These are phyloP conservation scores for Mortierella sp. DNA, from an alignment of 371 early-diverging fungal species.

Conservation along the genomic window DNA sequence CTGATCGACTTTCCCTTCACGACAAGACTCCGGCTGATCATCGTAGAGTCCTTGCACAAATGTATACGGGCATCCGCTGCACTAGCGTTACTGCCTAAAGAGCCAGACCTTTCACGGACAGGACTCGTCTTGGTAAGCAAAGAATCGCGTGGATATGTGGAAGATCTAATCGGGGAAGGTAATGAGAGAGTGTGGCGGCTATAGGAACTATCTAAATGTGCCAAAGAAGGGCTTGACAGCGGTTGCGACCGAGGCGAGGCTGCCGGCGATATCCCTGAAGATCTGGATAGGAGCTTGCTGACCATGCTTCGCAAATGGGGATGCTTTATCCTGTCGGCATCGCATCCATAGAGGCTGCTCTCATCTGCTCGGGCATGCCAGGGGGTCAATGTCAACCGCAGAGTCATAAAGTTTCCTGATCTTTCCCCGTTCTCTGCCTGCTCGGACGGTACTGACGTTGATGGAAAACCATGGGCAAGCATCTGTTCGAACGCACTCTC, in stretches of 20 bases:
- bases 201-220: background rate
- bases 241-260: conserved; percentile 11
- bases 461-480: conserved; percentile 42
- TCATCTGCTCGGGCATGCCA: conserved; percentile 52
- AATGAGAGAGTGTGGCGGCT: conserved; percentile 5
- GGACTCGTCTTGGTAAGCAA: background rate
- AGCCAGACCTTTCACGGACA: too few species aligned
- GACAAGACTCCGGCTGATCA: background rate
- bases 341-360: conserved; percentile 29
- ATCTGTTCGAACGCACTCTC: conserved; percentile 35
- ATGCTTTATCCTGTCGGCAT: conserved; percentile 4
- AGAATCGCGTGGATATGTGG: background rate
- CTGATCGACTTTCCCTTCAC: background rate
- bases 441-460: background rate
- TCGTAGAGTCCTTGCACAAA: background rate
- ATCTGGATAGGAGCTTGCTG: conserved; percentile 35
- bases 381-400: conserved; percentile 47
- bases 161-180: background rate
- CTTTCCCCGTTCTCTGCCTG: background rate
- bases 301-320: conserved; percentile 29
- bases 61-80: background rate
- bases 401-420: conserved; percentile 33
- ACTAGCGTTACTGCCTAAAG: too few species aligned
- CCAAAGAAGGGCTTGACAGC: background rate
- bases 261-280: conserved; percentile 24